A percentile compares a stretch with the other conserved stretches of the same genome.
These are phyloP conservation scores for Kwoniella dendrophila DNA, from an alignment of 768 basidiomycete species.

Conservation along the genomic window DNA sequence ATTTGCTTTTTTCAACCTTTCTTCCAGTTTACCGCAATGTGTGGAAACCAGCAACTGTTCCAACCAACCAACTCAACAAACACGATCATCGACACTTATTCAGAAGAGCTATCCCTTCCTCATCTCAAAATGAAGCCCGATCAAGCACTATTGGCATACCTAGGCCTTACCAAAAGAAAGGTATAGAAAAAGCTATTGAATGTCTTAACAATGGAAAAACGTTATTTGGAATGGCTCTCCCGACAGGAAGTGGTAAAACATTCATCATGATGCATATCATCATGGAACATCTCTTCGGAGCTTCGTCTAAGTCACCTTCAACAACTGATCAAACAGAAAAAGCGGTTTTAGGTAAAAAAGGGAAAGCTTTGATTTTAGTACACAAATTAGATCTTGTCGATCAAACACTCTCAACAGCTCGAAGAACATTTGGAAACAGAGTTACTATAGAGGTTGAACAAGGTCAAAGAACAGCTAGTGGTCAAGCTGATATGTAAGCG, in stretches of 20 bases:
- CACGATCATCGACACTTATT: neutral
- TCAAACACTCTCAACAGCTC: conserved; percentile 76
- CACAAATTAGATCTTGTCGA: conserved; percentile 77
- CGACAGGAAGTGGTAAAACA: conserved; percentile 67
- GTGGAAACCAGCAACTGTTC: too few relatives aligned
- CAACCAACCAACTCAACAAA: neutral
- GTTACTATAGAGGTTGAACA: conserved; percentile 92
- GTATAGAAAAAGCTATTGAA: conserved; percentile 72
- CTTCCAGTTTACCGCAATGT: too few relatives aligned
- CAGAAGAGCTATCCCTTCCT: too few relatives aligned
- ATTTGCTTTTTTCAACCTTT: too few relatives aligned
- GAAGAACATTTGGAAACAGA: conserved; percentile 64
- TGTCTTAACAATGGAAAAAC: conserved; percentile 68
- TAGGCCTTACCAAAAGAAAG: conserved; percentile 83
- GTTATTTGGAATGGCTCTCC: conserved; percentile 55
- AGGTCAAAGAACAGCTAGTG: conserved; percentile 72
- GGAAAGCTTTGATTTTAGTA: conserved; percentile 76
- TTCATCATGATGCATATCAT: conserved; percentile 77
- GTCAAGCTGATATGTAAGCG: conserved; percentile 80
- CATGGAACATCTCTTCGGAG: too few relatives aligned
- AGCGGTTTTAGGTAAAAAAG: conserved; percentile 21
- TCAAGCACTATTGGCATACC: too few relatives aligned
- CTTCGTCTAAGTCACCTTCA: neutral
- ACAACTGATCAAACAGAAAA: neutral
- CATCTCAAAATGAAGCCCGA: too few relatives aligned